Evolutionary conservation across 2,329 filamentous ascomycete species (phyloP), one percentile per base, ranked within the genome.

Genomic region (Claviceps sp.): DNA sequence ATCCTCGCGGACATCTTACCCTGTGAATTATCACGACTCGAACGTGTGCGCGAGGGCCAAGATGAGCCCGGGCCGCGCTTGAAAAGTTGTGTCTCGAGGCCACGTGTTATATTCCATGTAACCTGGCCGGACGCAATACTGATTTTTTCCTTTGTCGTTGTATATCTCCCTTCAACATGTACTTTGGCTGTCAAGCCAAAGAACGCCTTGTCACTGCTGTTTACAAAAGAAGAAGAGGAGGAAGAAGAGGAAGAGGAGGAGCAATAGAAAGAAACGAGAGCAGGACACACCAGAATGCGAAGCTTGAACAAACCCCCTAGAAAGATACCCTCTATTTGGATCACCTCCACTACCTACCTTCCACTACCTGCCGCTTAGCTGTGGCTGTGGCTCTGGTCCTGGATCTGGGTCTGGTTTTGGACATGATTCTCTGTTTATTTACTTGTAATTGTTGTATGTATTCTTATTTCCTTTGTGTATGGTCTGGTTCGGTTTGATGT

Each of bases 311-410:
- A 34, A 11, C 9, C 30, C 9, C 49, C 58, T 66, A 67, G 64
- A 68, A 67, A 68, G 67, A 69, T 69, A 69, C 67, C 67, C 67
- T 59, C 67, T 59, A 40, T 59, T 63, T 68, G 61, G 60, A 65
- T 63, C 44, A 49, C 55, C 40, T 46, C 30, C 30, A 45, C 11
- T 30, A 45, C 41, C 18, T 43, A 4, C 8, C n/a, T 44, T 44
- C 24, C 42, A 34, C 30, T 11, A 11, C 30, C 30, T 34, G 30
- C 30, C 30, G 30, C 30, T 4, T 34, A 3, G 30, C 30, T 34
- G 30, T 34, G 30, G 18, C 24, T 6, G 24, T 24, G 24, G 24
- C 24, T 24, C 24, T 24, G 24, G 30, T 11, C 9, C 30, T 34
- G 30, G 30, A 11, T 34, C 9, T 9, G 9, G 30, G 9, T 11